Percentiles rank a stretch among this genome's conserved stretches.
phyloP scores from a whole-genome alignment of 768 basidiomycete genomes.

The Royoungia palumana region DNA sequence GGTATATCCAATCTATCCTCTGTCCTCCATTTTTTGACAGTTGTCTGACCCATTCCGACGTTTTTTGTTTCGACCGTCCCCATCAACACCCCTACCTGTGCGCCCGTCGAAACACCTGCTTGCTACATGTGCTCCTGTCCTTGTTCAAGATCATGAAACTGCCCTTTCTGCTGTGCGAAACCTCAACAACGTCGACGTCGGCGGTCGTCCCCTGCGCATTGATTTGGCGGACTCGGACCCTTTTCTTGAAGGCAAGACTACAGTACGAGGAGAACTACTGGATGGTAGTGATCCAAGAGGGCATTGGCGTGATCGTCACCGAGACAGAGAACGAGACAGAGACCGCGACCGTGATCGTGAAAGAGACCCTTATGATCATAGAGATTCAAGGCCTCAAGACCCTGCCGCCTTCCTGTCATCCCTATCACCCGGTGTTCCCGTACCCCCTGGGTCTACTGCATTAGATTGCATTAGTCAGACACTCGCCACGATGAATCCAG shows the following conservation, averaged over 20 bases:
- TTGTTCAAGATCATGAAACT: conserved; percentile 82
- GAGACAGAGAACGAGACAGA: conserved; percentile 45
- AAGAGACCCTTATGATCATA: conserved; percentile 31
- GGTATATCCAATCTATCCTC: conserved; percentile 54
- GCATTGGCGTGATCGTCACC: conserved; percentile 46
- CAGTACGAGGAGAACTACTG: conserved; percentile 76
- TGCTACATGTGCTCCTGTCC: conserved; percentile 12
- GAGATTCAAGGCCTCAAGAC: conserved; percentile 38
- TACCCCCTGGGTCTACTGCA: conserved; percentile 66
- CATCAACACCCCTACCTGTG: background rate
- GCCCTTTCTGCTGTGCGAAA: conserved; percentile 94
- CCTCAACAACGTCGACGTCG: conserved; percentile 88
- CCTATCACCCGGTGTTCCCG: conserved; percentile 73
- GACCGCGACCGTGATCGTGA: conserved; percentile 55
- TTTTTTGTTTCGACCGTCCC: conserved; percentile 12
- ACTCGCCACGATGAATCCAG: conserved; percentile 78
- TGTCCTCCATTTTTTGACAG: conserved; percentile 20
- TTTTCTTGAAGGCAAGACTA: conserved; percentile 87
- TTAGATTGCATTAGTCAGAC: conserved; percentile 84
- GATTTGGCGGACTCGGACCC: conserved; percentile 94
- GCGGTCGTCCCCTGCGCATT: conserved; percentile 88
- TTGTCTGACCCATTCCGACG: conserved; percentile 39
- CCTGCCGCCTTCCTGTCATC: conserved; percentile 54
- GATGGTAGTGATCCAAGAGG: conserved; percentile 51
- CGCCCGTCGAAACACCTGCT: conserved; percentile 4